These are phyloP conservation scores for Neoscytalidium dimidiatum DNA, from an alignment of 2,329 filamentous ascomycete genomes.

Conservation along the genomic window DNA sequence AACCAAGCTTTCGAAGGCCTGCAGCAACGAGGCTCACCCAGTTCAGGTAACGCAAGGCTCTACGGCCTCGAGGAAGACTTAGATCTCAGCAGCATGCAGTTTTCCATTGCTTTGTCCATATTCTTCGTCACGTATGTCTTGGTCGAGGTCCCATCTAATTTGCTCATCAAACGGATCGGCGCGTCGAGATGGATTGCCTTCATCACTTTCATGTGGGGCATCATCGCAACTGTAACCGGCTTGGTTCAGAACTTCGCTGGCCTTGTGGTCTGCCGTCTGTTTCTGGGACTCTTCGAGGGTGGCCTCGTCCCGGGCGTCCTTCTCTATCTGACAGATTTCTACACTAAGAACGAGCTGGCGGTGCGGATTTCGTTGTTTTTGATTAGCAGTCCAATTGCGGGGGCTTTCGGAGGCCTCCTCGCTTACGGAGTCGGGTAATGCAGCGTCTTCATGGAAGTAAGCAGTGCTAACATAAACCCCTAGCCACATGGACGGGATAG, in stretches of 20 bases:
- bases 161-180: constrained; percentile 48
- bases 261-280: constrained; percentile 67
- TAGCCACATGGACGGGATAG: constrained; percentile 69
- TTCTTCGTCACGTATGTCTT: constrained; percentile 50
- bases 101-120: constrained; percentile 57
- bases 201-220: constrained; percentile 61
- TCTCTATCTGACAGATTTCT: constrained; percentile 74
- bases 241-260: constrained; percentile 65
- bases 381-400: constrained; percentile 68
- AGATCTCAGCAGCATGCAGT: constrained; percentile 63
- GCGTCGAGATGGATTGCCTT: constrained; percentile 57
- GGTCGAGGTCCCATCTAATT: constrained; percentile 48
- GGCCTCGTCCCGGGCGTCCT: constrained; percentile 70
- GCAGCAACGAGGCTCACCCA: not conserved
- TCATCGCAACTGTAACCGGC: constrained; percentile 70
- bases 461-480: constrained; percentile 42
- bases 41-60: constrained; percentile 57
- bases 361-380: constrained; percentile 74
- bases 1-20: not conserved
- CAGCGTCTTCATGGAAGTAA: not conserved
- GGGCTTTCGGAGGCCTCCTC: constrained; percentile 70
- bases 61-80: constrained; percentile 66
- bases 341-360: constrained; percentile 71
- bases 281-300: constrained; percentile 70
- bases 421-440: constrained; percentile 56